Evolutionary conservation across 2,329 filamentous ascomycete genomes (phyloP).

Genomic region (Fusarium sp.): DNA sequence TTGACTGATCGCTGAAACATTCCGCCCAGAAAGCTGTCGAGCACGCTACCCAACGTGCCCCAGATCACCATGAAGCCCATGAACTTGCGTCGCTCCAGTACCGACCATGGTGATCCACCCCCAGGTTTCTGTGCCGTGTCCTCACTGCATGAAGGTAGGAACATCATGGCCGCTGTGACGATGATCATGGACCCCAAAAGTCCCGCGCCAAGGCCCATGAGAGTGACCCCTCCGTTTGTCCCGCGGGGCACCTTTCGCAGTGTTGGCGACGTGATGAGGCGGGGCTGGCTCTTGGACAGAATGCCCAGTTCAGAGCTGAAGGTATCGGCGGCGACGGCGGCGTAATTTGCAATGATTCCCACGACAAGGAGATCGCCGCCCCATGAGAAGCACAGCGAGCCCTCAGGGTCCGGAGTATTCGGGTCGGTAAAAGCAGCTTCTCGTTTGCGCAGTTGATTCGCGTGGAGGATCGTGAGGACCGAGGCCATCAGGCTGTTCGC

Average conservation of each 20-base stretch:
- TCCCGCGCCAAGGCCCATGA: conserved; percentile 75
- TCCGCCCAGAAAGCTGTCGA: conserved; percentile 89
- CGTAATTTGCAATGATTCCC: conserved; percentile 82
- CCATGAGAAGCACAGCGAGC: conserved; percentile 65
- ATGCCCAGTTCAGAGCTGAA: conserved; percentile 97
- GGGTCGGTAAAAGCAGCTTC: conserved; percentile 51
- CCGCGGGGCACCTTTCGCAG: conserved; percentile 83
- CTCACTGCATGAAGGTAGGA: conserved; percentile 72
- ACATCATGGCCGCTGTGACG: conserved; percentile 67
- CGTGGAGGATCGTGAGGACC: conserved; percentile 65
- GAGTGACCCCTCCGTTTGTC: conserved; percentile 91
- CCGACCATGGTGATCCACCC: conserved; percentile 60
- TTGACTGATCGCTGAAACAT: conserved; percentile 85
- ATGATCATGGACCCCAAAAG: conserved; percentile 76
- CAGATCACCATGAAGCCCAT: conserved; percentile 70
- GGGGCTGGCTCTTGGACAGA: conserved; percentile 74
- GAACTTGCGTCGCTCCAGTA: conserved; percentile 55
- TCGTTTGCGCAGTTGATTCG: conserved; percentile 64
- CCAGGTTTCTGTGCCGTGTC: conserved; percentile 50
- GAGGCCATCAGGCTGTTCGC: conserved; percentile 86
- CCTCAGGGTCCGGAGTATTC: conserved; percentile 45
- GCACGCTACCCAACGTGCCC: conserved; percentile 79
- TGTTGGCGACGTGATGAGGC: conserved; percentile 82
- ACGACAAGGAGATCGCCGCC: conserved; percentile 68
- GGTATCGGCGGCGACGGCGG: conserved; percentile 89